These are phyloP conservation scores for Halenospora varia DNA, from an alignment of 495 filamentous ascomycete genomes.

Conservation along the genomic window DNA sequence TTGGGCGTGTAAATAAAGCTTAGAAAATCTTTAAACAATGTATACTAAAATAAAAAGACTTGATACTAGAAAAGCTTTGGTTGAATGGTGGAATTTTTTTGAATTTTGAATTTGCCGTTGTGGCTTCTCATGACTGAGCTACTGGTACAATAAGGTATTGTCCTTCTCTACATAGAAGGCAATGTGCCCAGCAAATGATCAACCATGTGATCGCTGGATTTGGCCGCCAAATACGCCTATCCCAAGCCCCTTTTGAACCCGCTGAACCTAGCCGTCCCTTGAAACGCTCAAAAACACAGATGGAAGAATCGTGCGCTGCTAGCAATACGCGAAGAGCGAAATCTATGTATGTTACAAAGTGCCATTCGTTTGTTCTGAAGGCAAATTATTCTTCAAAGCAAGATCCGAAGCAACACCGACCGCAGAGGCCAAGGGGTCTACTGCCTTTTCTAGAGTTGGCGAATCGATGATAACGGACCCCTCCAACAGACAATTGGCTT, in stretches of 20 bases:
- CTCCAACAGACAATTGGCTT: slow-evolving; percentile 10
- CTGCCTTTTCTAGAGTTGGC: slow-evolving; percentile 13
- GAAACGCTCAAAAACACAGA: slow-evolving; percentile 14
- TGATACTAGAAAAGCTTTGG: background rate
- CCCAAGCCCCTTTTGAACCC: slow-evolving; percentile 18
- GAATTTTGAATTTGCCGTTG: slow-evolving; percentile 13
- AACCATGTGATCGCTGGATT: background rate
- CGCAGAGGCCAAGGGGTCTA: slow-evolving; percentile 3
- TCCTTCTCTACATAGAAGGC: background rate
- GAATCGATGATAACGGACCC: slow-evolving; percentile 19
- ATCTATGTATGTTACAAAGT: slow-evolving; percentile 27
- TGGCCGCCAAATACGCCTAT: slow-evolving; percentile 12
- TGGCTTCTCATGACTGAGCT: slow-evolving; percentile 11
- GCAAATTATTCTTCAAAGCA: slow-evolving; percentile 11
- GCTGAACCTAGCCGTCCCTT: slow-evolving; percentile 3
- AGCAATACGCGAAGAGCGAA: slow-evolving; percentile 12
- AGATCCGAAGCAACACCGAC: slow-evolving; percentile 1
- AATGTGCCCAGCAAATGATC: background rate
- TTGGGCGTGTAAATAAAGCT: slow-evolving; percentile 23
- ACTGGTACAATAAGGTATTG: slow-evolving; percentile 13
- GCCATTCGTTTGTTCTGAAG: slow-evolving; percentile 14
- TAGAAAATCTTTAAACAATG: background rate
- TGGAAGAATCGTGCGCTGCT: background rate
- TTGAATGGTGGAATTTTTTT: background rate
- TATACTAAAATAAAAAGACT: background rate